phyloP scores from a whole-genome alignment of 257 asterid species.

The Solanum chiquidenum region DNA sequence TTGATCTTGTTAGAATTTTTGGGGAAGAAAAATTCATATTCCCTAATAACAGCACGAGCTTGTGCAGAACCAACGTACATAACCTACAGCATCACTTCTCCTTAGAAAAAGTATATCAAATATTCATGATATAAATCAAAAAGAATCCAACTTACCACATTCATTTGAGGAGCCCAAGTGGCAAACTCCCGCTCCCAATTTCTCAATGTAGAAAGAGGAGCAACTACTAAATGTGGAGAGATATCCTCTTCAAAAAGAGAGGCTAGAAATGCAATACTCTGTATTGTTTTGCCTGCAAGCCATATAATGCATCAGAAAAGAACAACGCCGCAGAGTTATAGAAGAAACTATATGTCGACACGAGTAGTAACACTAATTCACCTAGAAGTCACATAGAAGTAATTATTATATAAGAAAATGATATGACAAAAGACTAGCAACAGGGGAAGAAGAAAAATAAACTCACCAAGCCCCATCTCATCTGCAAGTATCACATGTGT shows the following conservation, averaged over 20 bases:
- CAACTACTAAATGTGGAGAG: conserved; percentile 87
- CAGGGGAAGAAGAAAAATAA: conserved; percentile 1
- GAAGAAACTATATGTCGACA: background rate
- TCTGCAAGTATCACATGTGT: conserved; percentile 97
- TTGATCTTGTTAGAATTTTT: conserved; percentile 61
- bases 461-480: conserved; percentile 99
- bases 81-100: conserved; percentile 54
- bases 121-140: background rate
- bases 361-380: background rate
- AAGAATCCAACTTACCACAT: conserved; percentile 64
- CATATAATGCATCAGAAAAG: conserved; percentile 8
- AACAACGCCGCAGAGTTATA: background rate
- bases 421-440: background rate
- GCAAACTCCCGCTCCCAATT: conserved; percentile 99
- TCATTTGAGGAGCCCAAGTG: conserved; percentile 98
- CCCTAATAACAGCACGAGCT: conserved; percentile 76
- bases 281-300: conserved; percentile 87
- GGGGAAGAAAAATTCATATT: conserved; percentile 79
- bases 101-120: conserved; percentile 8
- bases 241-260: conserved; percentile 71
- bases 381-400: background rate
- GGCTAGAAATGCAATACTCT: conserved; percentile 92
- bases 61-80: conserved; percentile 83
- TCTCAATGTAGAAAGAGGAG: conserved; percentile 94
- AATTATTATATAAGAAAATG: background rate